A percentile compares a stretch with the other conserved stretches of the same genome.
Conservation (phyloP, 2,329 filamentous ascomycete species). For the Lachnellula occidentalis region DNA sequence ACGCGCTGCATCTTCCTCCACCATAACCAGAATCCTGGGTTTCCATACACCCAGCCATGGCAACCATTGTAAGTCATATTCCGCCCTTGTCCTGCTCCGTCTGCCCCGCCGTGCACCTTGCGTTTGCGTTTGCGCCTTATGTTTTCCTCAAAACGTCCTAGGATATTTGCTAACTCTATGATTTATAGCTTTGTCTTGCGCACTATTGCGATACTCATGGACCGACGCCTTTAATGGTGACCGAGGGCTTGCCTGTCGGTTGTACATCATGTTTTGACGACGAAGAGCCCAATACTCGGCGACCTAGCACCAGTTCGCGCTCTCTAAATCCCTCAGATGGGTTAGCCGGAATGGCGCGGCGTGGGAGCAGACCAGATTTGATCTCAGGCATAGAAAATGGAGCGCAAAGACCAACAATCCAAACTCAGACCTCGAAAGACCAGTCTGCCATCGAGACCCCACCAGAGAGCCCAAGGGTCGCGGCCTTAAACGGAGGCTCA, state of each 20-base stretch:
- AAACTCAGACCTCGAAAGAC: constrained; percentile 19
- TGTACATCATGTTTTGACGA: constrained; percentile 56
- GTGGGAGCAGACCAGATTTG: constrained; percentile 12
- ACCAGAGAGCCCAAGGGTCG: constrained; percentile 48
- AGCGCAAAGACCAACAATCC: constrained; percentile 1
- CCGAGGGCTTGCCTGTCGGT: constrained; percentile 57
- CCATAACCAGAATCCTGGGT: constrained; percentile 9
- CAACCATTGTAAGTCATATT: constrained; percentile 28
- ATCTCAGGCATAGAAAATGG: constrained; percentile 16
- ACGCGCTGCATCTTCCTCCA: neutral
- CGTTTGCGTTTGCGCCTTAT: too few species aligned
- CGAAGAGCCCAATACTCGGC: constrained; percentile 23
- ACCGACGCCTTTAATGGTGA: constrained; percentile 65
- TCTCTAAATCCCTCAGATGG: constrained; percentile 22
- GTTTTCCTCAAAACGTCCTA: neutral
- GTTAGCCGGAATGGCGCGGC: constrained; percentile 10
- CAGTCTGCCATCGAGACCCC: constrained; percentile 50
- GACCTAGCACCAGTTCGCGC: constrained; percentile 25
- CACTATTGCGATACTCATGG: constrained; percentile 68
- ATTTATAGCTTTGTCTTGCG: constrained; percentile 57
- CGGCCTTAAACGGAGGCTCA: constrained; percentile 31
- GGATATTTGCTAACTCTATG: constrained; percentile 15
- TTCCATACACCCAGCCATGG: constrained; percentile 22
- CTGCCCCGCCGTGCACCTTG: constrained; percentile 11
- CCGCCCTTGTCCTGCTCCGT: constrained; percentile 1